These are phyloP conservation scores for Triadica sebifera DNA, from an alignment of 345 rosid genomes.

Conservation along the genomic window DNA sequence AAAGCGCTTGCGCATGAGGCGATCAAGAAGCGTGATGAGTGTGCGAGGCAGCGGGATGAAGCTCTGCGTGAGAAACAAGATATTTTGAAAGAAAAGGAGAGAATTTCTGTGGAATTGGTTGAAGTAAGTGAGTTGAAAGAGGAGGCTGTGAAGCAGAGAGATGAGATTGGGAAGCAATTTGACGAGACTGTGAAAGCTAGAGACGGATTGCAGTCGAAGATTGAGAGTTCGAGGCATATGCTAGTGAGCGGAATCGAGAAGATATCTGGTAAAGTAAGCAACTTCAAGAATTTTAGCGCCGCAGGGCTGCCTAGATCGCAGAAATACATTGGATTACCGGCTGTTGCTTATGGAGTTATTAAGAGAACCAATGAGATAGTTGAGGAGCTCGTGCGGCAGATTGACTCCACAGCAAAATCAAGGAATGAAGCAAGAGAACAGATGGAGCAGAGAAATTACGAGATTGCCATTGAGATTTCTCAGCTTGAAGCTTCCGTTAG, in stretches of 20 bases:
- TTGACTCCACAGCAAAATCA: constrained; percentile 54
- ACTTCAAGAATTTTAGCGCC: constrained; percentile 63
- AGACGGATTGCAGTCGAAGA: constrained; percentile 66
- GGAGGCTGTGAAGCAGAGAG: constrained; percentile 50
- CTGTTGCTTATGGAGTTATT: constrained; percentile 82
- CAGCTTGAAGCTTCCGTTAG: constrained; percentile 86
- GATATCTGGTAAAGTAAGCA: constrained; percentile 81
- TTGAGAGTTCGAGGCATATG: constrained; percentile 85
- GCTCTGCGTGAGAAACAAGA: constrained; percentile 72
- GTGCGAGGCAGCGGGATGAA: constrained; percentile 67
- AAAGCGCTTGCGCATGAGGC: constrained; percentile 83
- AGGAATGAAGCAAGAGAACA: constrained; percentile 89
- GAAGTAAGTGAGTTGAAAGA: constrained; percentile 49
- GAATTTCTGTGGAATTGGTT: constrained; percentile 41
- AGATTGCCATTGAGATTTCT: constrained; percentile 97
- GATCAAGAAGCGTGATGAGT: constrained; percentile 78
- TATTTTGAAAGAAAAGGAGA: constrained; percentile 43
- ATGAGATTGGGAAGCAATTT: constrained; percentile 52
- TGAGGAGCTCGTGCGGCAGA: constrained; percentile 84
- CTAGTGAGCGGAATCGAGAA: constrained; percentile 89
- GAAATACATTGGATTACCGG: constrained; percentile 74
- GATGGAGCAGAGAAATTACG: constrained; percentile 91
- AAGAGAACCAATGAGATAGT: constrained; percentile 91
- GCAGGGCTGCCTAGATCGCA: constrained; percentile 81
- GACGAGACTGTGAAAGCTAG: constrained; percentile 56